Evolutionary conservation across 179 eudicot genomes (phyloP).

Genomic region (Gypsophila paniculata): DNA sequence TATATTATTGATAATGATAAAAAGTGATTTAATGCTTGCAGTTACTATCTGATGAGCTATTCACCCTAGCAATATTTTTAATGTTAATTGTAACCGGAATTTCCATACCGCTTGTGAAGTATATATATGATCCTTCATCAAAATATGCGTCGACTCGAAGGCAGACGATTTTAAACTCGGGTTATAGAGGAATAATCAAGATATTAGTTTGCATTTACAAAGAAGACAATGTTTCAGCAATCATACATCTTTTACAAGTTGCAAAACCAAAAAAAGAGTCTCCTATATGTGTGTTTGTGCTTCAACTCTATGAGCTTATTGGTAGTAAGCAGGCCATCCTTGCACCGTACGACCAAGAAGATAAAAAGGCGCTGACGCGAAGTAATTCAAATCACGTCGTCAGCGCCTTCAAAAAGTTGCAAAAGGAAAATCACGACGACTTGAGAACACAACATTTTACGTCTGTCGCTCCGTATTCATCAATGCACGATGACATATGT

Average conservation of each 20-base stretch:
- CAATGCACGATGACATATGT: conserved; percentile 43
- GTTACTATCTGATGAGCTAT: conserved; percentile 21
- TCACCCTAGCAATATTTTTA: conserved; percentile 16
- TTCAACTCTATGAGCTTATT: conserved; percentile 41
- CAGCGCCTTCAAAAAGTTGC: conserved; percentile 30
- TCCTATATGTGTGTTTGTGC: conserved; percentile 28
- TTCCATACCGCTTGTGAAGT: conserved; percentile 18
- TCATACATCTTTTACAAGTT: conserved; percentile 36
- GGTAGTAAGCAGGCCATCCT: conserved; percentile 40
- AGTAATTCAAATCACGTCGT: conserved; percentile 25
- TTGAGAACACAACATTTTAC: conserved; percentile 34
- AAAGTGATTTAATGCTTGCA: background rate
- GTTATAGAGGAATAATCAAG: conserved; percentile 25
- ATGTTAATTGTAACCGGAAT: conserved; percentile 20
- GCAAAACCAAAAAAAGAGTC: conserved; percentile 28
- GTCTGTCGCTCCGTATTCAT: conserved; percentile 28
- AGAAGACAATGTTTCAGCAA: conserved; percentile 38
- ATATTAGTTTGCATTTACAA: conserved; percentile 38
- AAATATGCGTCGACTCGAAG: conserved; percentile 11
- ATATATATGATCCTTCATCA: conserved; percentile 28
- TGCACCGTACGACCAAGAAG: conserved; percentile 28
- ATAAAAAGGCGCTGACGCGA: conserved; percentile 21
- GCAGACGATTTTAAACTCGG: conserved; percentile 27
- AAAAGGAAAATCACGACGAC: conserved; percentile 23
- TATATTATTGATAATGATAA: too few species aligned